Base-by-base conservation (phyloP, 2,329 filamentous ascomycete species). In the Fusarium sp. region DNA sequence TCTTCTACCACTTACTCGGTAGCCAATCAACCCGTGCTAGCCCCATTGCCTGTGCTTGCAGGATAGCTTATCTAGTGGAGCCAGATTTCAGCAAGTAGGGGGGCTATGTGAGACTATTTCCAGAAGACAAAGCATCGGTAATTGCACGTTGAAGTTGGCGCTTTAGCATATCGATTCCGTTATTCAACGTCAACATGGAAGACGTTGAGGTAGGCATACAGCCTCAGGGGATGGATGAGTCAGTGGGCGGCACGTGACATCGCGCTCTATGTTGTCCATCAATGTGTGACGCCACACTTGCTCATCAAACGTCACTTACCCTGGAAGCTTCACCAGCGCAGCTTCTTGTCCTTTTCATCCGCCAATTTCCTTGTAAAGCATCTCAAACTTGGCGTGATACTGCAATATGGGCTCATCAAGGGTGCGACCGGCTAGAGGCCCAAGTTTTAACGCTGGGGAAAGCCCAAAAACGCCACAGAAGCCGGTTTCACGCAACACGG, bases 161-260 rank as follows among this genome's bases (percentile, higher is more conserved):
- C 31, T 9, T 34, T 34, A 12, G 31, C 12, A 9, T 9, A 9
- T 34, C 31, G 8, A 34, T 12, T 34, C 31, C 31, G 3, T 34
- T 34, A 9, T 34, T 9, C 8, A 5, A 9, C 31, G 8, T 34
- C 31, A 9, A 34, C 23, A 12, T 34, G 12, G 31, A 34, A 34
- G 31, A 34, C 12, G 9, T 12, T 40, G 37, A 40, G 37, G 23
- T 23, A 23, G 23, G 23, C 23, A 23, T 23, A 23, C 23, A 23
- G 23, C 23, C 4, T 23, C 23, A 23, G 23, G 23, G 23, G 23
- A 18, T 43, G 8, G 40, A 27, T 23, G 23, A 10, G 37, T 31
- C 37, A 9, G 36, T 2, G 13, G 16, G 13, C 1, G 7, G 1
- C 68, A 71, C 68, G 64, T 70, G 68, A 71, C 59, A 40, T 18